These are phyloP conservation scores for Auricularia auricula-judae DNA, from an alignment of 768 basidiomycete species.

Conservation along the genomic window DNA sequence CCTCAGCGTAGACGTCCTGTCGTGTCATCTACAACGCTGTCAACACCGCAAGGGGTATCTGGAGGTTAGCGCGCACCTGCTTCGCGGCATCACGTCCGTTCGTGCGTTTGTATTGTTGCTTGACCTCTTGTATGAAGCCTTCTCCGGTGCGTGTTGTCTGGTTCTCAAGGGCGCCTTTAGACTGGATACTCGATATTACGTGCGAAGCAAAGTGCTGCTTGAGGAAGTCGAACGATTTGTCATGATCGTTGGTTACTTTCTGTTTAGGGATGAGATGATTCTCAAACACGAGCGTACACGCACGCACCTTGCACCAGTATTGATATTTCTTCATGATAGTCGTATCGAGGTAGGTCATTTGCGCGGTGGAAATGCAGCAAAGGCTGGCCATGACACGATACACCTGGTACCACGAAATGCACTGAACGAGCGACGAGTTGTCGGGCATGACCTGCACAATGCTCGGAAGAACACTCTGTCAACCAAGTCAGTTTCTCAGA, in stretches of 20 bases:
- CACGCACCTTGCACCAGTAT: background rate
- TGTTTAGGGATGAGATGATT: background rate
- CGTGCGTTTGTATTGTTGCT: constrained; percentile 19
- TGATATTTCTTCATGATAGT: background rate
- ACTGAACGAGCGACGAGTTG: constrained; percentile 17
- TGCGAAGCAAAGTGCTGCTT: constrained; percentile 20
- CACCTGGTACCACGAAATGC: constrained; percentile 14
- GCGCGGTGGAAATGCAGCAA: constrained; percentile 16
- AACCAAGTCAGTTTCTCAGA: background rate
- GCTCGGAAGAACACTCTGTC: constrained; percentile 19
- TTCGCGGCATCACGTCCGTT: constrained; percentile 19
- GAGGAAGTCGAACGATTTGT: constrained; percentile 19
- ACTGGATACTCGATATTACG: constrained; percentile 14
- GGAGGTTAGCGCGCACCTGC: constrained; percentile 13
- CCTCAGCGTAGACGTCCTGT: background rate
- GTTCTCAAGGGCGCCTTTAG: constrained; percentile 20
- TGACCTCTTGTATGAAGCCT: constrained; percentile 22
- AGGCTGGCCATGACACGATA: constrained; percentile 18
- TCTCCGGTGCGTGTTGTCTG: constrained; percentile 19
- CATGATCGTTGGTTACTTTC: constrained; percentile 13
- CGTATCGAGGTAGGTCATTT: constrained; percentile 7
- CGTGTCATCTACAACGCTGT: background rate
- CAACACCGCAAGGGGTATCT: background rate
- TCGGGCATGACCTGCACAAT: constrained; percentile 18
- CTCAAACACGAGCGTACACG: background rate